Evolutionary conservation across 1,284 basidiomycete genomes (phyloP).

Genomic region (Tilletia caries): DNA sequence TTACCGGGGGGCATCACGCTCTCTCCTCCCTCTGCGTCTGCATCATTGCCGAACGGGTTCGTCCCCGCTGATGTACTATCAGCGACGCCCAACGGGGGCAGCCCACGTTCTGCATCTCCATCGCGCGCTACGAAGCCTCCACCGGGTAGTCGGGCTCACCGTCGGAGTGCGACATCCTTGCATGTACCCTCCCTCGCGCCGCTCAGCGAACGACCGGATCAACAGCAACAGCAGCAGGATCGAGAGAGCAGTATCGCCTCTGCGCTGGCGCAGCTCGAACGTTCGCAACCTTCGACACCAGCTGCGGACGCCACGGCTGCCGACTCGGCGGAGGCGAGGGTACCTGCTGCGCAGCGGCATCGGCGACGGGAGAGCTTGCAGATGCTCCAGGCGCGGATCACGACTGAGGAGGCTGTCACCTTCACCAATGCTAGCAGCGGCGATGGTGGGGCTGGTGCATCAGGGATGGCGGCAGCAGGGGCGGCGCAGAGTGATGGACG

Average conservation of each 20-base stretch:
- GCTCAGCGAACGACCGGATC: slow-evolving; percentile 6
- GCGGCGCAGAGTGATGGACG: slow-evolving; percentile 5
- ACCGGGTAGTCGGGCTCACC: slow-evolving; percentile 15
- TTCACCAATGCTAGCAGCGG: slow-evolving; percentile 7
- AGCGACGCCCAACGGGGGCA: neutral
- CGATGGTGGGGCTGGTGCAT: slow-evolving; percentile 15
- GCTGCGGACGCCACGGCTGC: neutral
- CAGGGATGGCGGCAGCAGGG: neutral
- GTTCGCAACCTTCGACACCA: neutral
- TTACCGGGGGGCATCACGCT: neutral
- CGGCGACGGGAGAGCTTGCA: slow-evolving; percentile 21
- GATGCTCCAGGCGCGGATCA: slow-evolving; percentile 29
- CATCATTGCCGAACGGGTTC: neutral
- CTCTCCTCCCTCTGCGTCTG: neutral
- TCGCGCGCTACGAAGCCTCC: neutral
- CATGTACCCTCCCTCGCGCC: slow-evolving; percentile 18
- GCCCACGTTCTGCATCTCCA: neutral
- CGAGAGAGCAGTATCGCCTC: neutral
- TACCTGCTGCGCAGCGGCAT: slow-evolving; percentile 23
- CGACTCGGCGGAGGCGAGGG: slow-evolving; percentile 11
- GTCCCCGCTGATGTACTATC: neutral
- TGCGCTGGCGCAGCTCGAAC: slow-evolving; percentile 16
- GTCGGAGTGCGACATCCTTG: slow-evolving; percentile 22
- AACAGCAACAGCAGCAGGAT: neutral
- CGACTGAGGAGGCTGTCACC: slow-evolving; percentile 2